Evolutionary conservation across 1,284 basidiomycete species (phyloP), one percentile per base, ranked within the genome.

Genomic region (Puccinia horiana): DNA sequence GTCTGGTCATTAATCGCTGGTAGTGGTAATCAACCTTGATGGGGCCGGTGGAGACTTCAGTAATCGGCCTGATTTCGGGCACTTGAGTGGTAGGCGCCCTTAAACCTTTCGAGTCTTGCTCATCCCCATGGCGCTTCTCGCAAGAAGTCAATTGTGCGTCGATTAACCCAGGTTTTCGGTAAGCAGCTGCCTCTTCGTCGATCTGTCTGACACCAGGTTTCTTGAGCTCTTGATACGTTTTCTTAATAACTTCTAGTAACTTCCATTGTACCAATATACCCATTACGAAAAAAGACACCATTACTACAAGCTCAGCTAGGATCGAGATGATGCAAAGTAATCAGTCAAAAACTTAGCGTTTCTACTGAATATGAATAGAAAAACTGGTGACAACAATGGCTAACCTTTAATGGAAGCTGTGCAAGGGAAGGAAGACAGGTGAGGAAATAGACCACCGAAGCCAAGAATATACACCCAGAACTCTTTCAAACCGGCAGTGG

Each of bases 381-480:
- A 52, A 20, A 52, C 11, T 47, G 44, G 56, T n/a, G 16, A 29
- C 2, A 49, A 8, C 49, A 20, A 2, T 11, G 37, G 26, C 78
- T 2, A 20, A 80, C 78, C 78, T 49, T 80, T 67, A 23, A 80
- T 80, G 3, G 78, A 73, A 14, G 73, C 49, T 4, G 78, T 80
- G 42, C 72, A 69, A 20, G 78, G 78, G 20, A 72, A 80, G 26
- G 58, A 58, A 47, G 52, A 61, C 6, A 80, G 54, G 9, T 42
- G 0, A 12, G 67, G 67, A 4, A 70, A 80, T 8, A 80, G 54
- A n/a, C 29, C 26, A 18, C 78, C 69, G n/a, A 80, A 80, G 9
- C 78, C 78, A 18, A 80, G 32, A n/a, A 72, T 80, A 32, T 58
- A 80, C 23, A 80, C n/a, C 78, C 78, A 80, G 56, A 70, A 80